Base-by-base conservation (phyloP, 164 flowering plant species). In the Vitis labrusca region DNA sequence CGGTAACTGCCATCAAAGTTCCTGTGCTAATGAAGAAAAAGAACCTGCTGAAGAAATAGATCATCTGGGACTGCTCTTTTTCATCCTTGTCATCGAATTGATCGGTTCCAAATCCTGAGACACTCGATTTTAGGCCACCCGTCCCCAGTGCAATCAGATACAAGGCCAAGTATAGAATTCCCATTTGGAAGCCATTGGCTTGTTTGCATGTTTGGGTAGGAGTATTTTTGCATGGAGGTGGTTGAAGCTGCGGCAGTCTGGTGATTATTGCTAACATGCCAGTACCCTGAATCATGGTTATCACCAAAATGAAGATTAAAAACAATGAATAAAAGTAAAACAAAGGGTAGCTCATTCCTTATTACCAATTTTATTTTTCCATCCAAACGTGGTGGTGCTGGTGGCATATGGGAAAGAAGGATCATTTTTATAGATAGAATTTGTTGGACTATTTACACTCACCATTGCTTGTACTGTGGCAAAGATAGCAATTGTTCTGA, bases 41-140 rank as follows among this genome's bases (percentile, higher is more conserved):
- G 81, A 91, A 93, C 71, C 98, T 79, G 74, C 82, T 84, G 83
- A 93, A 93, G 89, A 93, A 93, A 66, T 65, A 86, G 10, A 89
- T 79, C 97, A 88, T 89, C 54, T 89, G 89, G 9, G 89, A 60
- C 65, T 85, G 90, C 70, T 92, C 97, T 67, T 84, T 85, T 19
- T 85, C 86, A 16, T 89, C 91, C 51, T 78, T 89, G 19, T 88
- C 98, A 27, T 92, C 97, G 64, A 94, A 92, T 51, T 94, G 98
- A 62, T 94, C 98, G 0, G 89, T 81, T 63, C 98, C 97, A 59
- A 94, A 94, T 60, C 94, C 97, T 15, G 98, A 90, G 1, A 94
- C 92, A 17, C 98, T 88, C 0, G 98, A 94, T 65, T 92, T 92
- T 6, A 94, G 81, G 72, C 98, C 97, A 4, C 98, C 98, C 1